A percentile compares a stretch with the other conserved stretches of the same genome.
These are phyloP conservation scores for Ogataea kodamae DNA, from an alignment of 805 yeast species.

Conservation along the genomic window DNA sequence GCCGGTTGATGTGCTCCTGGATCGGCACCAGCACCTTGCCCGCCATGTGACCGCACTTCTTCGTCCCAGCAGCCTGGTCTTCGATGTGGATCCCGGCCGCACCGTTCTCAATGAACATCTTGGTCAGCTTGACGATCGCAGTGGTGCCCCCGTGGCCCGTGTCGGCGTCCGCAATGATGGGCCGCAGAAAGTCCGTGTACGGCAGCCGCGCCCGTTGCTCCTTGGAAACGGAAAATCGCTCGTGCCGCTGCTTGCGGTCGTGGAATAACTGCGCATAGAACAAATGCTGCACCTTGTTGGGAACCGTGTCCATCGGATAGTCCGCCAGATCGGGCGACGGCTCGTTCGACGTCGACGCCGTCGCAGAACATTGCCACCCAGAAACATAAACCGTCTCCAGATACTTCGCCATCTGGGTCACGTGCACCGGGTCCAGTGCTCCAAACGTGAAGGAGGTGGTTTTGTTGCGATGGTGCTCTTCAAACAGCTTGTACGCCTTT, in stretches of 20 bases:
- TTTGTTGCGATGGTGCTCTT: constrained; percentile 67
- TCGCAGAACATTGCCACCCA: constrained; percentile 98
- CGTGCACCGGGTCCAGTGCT: constrained; percentile 93
- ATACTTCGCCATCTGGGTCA: constrained; percentile 94
- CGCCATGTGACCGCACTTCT: constrained; percentile 99
- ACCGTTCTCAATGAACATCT: constrained; percentile 94
- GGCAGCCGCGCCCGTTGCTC: constrained; percentile 67
- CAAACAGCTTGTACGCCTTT: constrained; percentile 68
- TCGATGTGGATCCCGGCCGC: constrained; percentile 99
- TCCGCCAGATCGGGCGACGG: constrained; percentile 99
- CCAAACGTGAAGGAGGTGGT: constrained; percentile 89
- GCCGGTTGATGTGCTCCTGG: constrained; percentile 93
- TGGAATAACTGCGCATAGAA: constrained; percentile 97
- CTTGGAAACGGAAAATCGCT: constrained; percentile 58
- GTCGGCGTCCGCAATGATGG: constrained; percentile 96
- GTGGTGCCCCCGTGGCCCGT: constrained; percentile 99
- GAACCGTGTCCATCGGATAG: constrained; percentile 98
- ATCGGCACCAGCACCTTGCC: constrained; percentile 97
- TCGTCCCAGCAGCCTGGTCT: constrained; percentile 98
- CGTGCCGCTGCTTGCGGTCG: constrained; percentile 93
- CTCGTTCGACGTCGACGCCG: constrained; percentile 95
- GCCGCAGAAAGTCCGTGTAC: constrained; percentile 84
- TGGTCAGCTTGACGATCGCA: constrained; percentile 91
- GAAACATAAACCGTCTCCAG: constrained; percentile 90
- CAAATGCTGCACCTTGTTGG: constrained; percentile 95